Evolutionary conservation across 352 stramenopile species (phyloP), one percentile per base, ranked within the genome.

Genomic region (Pythium chondricola): DNA sequence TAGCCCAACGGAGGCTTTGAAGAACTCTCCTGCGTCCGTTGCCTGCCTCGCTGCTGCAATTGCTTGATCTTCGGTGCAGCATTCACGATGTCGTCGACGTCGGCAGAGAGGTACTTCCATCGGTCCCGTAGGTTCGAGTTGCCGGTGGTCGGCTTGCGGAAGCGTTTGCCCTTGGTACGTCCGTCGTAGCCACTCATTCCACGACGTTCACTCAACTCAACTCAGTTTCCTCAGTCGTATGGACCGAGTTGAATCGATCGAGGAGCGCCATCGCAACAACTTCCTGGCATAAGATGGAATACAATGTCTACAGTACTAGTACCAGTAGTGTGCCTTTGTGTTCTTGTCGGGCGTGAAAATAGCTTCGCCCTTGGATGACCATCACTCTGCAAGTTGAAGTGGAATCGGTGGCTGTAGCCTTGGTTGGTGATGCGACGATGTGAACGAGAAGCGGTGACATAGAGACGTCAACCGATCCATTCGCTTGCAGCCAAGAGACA

Each of bases 41-140:
- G 50, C 14, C 37, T 43, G 18, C 7, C 37, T 10, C 37, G n/a
- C 2, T 6, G 33, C 33, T 29, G 16, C 1, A 7, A 21, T 26
- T 67, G 63, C 43, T 54, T 56, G 11, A 62, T 24, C 14, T 32
- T 13, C 2, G 43, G 30, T 6, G 49, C 56, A 26, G 41, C 63
- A 18, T 72, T 50, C 6, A 84, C 38, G 36, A 74, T 67, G 33
- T 82, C 69, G 5, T 69, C 66, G 9, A 62, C 62, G 30, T 79
- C 67, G 6, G 70, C 57, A 27, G 62, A 72, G 25, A 84, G 60
- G 40, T 67, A 77, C 42, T 68, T 81, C 72, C 72, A 84, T 16
- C 72, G 59, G 30, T 67, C 71, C 25, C 62, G 63, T 30, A 63
- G 22, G 56, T 84, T 84, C 10, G 72, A 81, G 40, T 59, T 66